phyloP scores from a whole-genome alignment of 495 filamentous ascomycete genomes.

The Immersiella caudata region DNA sequence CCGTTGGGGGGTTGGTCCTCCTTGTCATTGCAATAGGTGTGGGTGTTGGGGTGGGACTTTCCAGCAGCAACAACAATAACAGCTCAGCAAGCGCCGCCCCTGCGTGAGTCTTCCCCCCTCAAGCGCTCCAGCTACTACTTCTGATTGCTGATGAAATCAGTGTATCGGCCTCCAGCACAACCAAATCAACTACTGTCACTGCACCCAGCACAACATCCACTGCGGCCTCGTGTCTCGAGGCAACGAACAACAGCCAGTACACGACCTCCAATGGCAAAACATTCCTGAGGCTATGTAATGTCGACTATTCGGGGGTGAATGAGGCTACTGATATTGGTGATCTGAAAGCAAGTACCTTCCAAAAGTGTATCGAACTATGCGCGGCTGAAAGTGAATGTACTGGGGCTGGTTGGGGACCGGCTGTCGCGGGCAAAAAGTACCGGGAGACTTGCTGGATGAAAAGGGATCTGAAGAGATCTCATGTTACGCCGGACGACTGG shows the following conservation, averaged over 20 bases:
- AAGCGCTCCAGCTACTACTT: not conserved
- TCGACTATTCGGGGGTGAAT: conserved; percentile 27
- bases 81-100: not conserved
- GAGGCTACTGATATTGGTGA: conserved; percentile 25
- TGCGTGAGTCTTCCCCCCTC: not conserved
- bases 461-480: conserved; percentile 23
- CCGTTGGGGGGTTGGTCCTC: conserved; percentile 19
- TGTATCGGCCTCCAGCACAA: not conserved
- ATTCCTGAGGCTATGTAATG: conserved; percentile 26
- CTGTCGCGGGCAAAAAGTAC: conserved; percentile 4
- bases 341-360: conserved; percentile 20
- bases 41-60: conserved; percentile 26
- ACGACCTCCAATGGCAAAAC: conserved; percentile 17
- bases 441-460: conserved; percentile 31
- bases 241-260: conserved; percentile 15
- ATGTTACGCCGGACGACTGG: conserved; percentile 22
- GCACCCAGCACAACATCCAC: not conserved
- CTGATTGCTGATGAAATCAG: not conserved
- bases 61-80: conserved; percentile 15
- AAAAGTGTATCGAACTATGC: conserved; percentile 28
- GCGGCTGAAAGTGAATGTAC: conserved; percentile 19
- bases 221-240: conserved; percentile 19
- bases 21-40: conserved; percentile 29
- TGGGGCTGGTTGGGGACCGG: conserved; percentile 29
- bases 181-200: not conserved